Base-by-base conservation (phyloP, 1,139 yeast species). In the Debaryomyces sp. region DNA sequence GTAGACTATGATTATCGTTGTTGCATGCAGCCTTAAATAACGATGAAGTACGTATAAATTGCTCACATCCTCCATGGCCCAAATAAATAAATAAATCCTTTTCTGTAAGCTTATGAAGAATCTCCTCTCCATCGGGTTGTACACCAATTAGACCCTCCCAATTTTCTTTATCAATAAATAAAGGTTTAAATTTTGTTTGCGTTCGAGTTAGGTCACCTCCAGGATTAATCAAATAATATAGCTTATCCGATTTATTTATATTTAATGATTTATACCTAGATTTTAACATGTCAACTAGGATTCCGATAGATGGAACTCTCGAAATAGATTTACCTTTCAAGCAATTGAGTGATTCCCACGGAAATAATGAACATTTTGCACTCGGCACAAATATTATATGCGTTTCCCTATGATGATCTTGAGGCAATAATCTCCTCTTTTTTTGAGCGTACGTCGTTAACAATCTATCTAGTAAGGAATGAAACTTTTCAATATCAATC, bases 51-150 rank as follows among this genome's bases (percentile, higher is more conserved):
- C 84, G 75, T 10, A 89, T 71, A 60, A 85, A 90, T 54, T 88
- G 94, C 55, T 90, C 96, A 27, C 98, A 96, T 1, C 97, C 96
- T 0, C 98, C 97, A 67, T 94, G 99, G 0, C 99, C 99, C 52
- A 92, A 77, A 61, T 89, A 94, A 0, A 94, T 73, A 58, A 87
- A 87, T n/a, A 89, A 56, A 36, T 81, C 77, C 1, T 80, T 70
- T 0, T 61, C 48, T 1, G 61, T 53, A 18, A 89, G 61, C 18
- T 73, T 71, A 0, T 61, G 44, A 10, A 72, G 50, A 15, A 72
- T 58, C 12, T 77, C 73, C 0, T 68, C 70, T 51, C 87, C 91
- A 0, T 73, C 58, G 0, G 97, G 97, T 39, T 68, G 70, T 10
- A 56, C 51, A 0, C 88, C 87, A 6, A 76, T 64, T 0, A 78